Evolutionary conservation across 2,329 filamentous ascomycete genomes (phyloP), one percentile per base, ranked within the genome.

Genomic region (Tolypocladium ovalisporum): DNA sequence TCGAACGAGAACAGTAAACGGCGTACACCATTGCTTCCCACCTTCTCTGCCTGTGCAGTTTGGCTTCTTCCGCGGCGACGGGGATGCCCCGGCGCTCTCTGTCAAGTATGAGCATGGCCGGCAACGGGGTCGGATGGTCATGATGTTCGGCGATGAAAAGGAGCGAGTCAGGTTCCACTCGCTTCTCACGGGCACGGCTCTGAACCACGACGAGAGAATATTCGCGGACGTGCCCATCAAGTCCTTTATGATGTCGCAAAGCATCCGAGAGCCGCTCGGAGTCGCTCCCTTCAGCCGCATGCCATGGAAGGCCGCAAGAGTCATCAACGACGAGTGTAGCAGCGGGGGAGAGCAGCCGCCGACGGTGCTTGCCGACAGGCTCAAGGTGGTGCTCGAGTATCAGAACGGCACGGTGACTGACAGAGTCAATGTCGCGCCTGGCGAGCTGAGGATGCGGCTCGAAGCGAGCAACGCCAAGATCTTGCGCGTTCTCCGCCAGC

Each of bases 391-490:
- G 56, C 78, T 89, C 36, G 85, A 90, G 58, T 89, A 88, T 62
- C 83, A 87, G 60, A 84, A 86, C 62, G 89, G 90, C 54, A 89
- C 86, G 47, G 76, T 95, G 19, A 90, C 89, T 2, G 92, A 97
- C 71, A 83, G 91, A 40, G 79, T 96, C 66, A 96, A 96, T 63
- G 78, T 95, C 64, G 86, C 80, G 2, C 86, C 86, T 13, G 88
- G 88, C n/a, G 87, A 90, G 70, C 69, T 90, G 63, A 83, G 83
- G 64, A 69, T 91, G 54, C 79, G 83, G 35, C 75, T 90, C 37
- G 83, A 87, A 62, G 80, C 87, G 36, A 76, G 79, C 57, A 80
- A 83, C 56, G 78, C 79, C 27, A 83, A 83, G 54, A 75, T 83
- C 17, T 72, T 94, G 53, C 83, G 83, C 60, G 72, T 93, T 40